Evolutionary conservation across 768 basidiomycete species (phyloP).

Genomic region (Lentinula guzmanii): DNA sequence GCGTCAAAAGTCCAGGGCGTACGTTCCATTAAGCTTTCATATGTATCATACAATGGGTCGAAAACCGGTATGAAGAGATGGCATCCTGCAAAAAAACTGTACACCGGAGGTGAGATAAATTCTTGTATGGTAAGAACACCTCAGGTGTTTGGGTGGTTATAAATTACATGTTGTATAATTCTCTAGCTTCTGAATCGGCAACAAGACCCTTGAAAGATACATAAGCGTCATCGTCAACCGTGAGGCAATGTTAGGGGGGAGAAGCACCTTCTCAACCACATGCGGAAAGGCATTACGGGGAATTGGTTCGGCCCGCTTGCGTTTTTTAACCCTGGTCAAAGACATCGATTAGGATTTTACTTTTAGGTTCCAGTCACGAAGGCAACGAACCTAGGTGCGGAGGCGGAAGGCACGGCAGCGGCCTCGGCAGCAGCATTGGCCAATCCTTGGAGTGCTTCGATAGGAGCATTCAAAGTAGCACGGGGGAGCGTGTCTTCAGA

Average conservation of each 20-base stretch:
- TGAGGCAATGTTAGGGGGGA: conserved; percentile 2
- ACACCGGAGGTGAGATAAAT: conserved; percentile 18
- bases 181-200: conserved; percentile 77
- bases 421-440: conserved; percentile 96
- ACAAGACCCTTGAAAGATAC: conserved; percentile 64
- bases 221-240: neutral
- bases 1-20: conserved; percentile 96
- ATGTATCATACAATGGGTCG: conserved; percentile 89
- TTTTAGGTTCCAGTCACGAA: neutral
- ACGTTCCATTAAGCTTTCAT: conserved; percentile 86
- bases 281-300: conserved; percentile 84
- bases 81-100: conserved; percentile 92
- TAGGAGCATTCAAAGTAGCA: conserved; percentile 82
- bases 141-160: conserved; percentile 19
- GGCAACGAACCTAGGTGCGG: conserved; percentile 47
- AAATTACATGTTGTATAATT: conserved; percentile 84
- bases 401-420: conserved; percentile 68
- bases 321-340: conserved; percentile 65
- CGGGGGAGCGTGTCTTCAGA: conserved; percentile 86
- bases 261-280: conserved; percentile 74
- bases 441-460: conserved; percentile 89
- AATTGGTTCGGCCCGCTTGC: conserved; percentile 78
- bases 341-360: conserved; percentile 1
- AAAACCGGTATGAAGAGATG: conserved; percentile 96
- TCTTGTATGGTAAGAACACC: conserved; percentile 25